Evolutionary conservation across 169 alveolate genomes (phyloP).

Genomic region (Plasmodium billcollinsi): DNA sequence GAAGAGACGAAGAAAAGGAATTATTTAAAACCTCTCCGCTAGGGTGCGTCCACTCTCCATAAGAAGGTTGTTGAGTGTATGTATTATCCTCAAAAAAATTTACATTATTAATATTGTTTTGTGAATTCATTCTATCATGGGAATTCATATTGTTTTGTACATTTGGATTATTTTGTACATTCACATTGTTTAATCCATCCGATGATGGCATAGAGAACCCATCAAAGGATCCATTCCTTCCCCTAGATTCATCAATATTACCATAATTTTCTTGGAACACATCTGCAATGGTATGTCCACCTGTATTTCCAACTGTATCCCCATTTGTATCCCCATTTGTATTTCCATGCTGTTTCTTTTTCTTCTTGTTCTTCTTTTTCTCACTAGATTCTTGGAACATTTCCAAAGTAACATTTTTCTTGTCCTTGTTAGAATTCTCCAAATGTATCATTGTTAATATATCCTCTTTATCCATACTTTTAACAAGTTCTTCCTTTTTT

Average conservation of each 20-base stretch:
- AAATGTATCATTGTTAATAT: constrained; percentile 9
- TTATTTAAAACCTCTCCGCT: no score
- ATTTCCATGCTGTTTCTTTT: neutral
- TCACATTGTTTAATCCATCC: no score
- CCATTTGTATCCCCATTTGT: neutral
- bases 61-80: no score
- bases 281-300: neutral
- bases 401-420: neutral
- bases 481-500: constrained; percentile 30
- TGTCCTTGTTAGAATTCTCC: constrained; percentile 7
- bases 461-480: constrained; percentile 31
- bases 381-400: constrained; percentile 4
- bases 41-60: no score
- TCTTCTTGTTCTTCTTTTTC: neutral
- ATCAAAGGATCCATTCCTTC: neutral
- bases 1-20: no score
- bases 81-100: no score
- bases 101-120: no score
- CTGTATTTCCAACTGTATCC: neutral
- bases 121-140: no score
- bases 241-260: neutral
- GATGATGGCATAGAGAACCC: neutral
- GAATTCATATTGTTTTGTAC: no score
- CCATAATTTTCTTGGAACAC: neutral
- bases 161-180: no score